Base-by-base conservation (phyloP, 2,329 filamentous ascomycete species). In the Penicillium sp. region DNA sequence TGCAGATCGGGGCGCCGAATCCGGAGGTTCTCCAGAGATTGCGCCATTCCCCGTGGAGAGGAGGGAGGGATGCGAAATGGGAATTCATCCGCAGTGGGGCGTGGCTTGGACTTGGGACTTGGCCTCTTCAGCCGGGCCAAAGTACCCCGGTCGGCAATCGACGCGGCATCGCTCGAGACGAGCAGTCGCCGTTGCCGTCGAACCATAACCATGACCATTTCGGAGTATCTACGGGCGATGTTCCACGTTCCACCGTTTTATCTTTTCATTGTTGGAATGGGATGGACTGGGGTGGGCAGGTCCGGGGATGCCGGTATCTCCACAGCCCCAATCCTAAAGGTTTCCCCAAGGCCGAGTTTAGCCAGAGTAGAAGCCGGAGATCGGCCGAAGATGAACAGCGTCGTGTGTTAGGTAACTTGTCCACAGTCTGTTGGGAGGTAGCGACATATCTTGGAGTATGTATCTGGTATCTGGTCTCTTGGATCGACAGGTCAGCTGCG, bases 11-110 rank as follows among this genome's bases (percentile, higher is more conserved):
- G 26, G 49, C 53, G 45, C 54, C 56, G 51, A 61, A 51, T 59
- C 54, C 58, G 56, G 56, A 46, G 21, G 10, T 54, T 58, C 55
- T 49, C 51, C 56, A 51, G 44, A 44, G 43, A 57, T 59, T 47
- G 46, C 50, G 51, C 49, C 57, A 61, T 61, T 58, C 53, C 49
- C 60, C 60, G 48, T 60, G 59, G 54, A 55, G 51, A 58, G 50
- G 23, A 17, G 36, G 5, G 7, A 37, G 18, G 21, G 23, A 15
- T 40, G 4, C 36, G 21, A 40, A 40, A 42, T 8, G 39, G 39
- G 39, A 27, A 42, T 42, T 20, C 39, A 30, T 42, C 39, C 39
- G 39, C 6, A 7, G 39, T 42, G 39, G 39, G 17, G 24, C 26
- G 21, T 40, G 36, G 36, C 36, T 40, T 40, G 36, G 36, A 6